phyloP scores from a whole-genome alignment of 2,329 filamentous ascomycete species.

The Nothomitra cinnamomea region DNA sequence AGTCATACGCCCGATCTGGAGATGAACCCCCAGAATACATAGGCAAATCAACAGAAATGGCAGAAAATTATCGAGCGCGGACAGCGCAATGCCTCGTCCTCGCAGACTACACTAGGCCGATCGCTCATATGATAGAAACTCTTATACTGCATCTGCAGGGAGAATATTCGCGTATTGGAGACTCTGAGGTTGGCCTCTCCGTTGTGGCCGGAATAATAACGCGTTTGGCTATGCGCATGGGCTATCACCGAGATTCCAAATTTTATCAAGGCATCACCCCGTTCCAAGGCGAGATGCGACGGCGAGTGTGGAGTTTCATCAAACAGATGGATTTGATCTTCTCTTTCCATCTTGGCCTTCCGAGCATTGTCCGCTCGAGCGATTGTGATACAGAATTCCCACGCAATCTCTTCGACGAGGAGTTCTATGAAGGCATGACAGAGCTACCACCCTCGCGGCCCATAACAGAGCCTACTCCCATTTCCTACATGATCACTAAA shows the following conservation, averaged over 20 bases:
- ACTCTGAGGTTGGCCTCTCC: conserved; percentile 52
- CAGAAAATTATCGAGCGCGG: conserved; percentile 43
- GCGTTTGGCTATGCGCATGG: conserved; percentile 51
- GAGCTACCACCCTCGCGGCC: conserved; percentile 50
- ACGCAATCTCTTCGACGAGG: conserved; percentile 66
- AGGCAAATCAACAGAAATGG: conserved; percentile 37
- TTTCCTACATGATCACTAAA: conserved; percentile 66
- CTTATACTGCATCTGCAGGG: conserved; percentile 60
- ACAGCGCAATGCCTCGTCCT: conserved; percentile 64
- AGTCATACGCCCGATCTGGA: conserved; percentile 63
- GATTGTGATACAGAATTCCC: conserved; percentile 63
- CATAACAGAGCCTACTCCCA: conserved; percentile 52
- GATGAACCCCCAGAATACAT: conserved; percentile 67
- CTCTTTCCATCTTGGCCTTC: conserved; percentile 49
- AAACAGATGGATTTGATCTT: conserved; percentile 60
- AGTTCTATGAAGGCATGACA: conserved; percentile 53
- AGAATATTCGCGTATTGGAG: conserved; percentile 56
- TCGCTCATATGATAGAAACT: conserved; percentile 61
- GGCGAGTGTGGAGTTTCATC: conserved; percentile 51
- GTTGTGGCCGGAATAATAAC: conserved; percentile 42
- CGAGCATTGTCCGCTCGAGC: conserved; percentile 51
- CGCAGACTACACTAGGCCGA: conserved; percentile 60
- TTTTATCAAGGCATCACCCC: conserved; percentile 56
- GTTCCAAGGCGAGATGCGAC: conserved; percentile 61
- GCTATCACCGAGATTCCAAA: conserved; percentile 61